Evolutionary conservation across 371 early-diverging fungal genomes (phyloP), one percentile per base, ranked within the genome.

Genomic region (Mucor indicus): DNA sequence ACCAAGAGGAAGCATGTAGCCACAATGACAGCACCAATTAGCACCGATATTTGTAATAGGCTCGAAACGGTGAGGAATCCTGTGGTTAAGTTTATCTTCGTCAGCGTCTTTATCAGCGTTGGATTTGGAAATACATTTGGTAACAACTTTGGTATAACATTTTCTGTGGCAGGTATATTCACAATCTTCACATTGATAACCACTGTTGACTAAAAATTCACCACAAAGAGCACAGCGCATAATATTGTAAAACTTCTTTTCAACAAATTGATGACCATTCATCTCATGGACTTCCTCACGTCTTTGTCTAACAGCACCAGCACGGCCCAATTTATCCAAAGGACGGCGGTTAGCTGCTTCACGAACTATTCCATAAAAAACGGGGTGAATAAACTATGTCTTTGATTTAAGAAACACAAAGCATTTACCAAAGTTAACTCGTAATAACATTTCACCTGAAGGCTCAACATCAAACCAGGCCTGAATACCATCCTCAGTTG

Each of bases 11-110:
- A 99, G 86, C 84, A 94, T 88, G 44, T 87, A 86, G 36, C 98
- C 98, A 79, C 99, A 99, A 74, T 99, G 98, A 60, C 87, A 87
- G 71, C 99, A 99, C 95, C 96, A 98, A 55, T 84, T 84, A 33
- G 92, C 87, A 29, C 85, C 86, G 41, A 90, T 75, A 50, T 83
- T 87, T 21, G 87, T 86, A 20, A 84, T 69, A 21, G 75, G 80
- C 55, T 92, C 89, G 57, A 93, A 95, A n/a, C 92, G 86, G 79
- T 99, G 99, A 17, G 95, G 94, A 55, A 98, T 96, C 42, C 87
- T 80, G 69, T 98, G 96, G 38, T 87, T 86, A 22, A 90, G 74
- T 25, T 83, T 79, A 15, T 89, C 87, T 48, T 79, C 81, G 38
- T 85, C 83, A 8, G 77, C 61, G 44, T 81, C 81, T 79, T 47